Percentiles rank a stretch among this genome's conserved stretches.
phyloP scores from a whole-genome alignment of 2,329 filamentous ascomycete genomes.

The Plenodomus lindquistii region DNA sequence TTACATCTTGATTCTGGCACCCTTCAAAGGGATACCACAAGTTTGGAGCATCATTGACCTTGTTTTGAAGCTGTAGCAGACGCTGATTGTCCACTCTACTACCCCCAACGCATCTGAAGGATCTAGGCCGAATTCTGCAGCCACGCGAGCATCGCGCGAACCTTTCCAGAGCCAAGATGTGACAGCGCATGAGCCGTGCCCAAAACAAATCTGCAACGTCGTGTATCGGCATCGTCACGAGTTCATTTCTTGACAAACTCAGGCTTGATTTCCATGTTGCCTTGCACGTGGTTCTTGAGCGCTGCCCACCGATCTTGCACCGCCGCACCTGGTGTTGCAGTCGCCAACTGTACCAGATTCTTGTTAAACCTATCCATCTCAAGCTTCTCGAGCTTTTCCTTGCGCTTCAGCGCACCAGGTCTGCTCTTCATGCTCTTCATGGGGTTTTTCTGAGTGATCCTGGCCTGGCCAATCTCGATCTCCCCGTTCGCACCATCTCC shows the following conservation, averaged over 20 bases:
- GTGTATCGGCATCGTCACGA: neutral
- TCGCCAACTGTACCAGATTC: constrained; percentile 78
- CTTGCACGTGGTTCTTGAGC: constrained; percentile 78
- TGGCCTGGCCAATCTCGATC: constrained; percentile 55
- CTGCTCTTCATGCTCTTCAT: constrained; percentile 59
- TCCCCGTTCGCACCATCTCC: constrained; percentile 34
- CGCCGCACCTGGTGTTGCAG: constrained; percentile 17
- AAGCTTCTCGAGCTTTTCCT: constrained; percentile 75
- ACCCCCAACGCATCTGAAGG: too few relatives aligned
- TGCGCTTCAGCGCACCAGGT: constrained; percentile 80
- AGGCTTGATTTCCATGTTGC: constrained; percentile 86
- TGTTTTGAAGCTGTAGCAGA: too few relatives aligned
- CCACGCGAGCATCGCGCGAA: too few relatives aligned
- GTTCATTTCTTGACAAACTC: constrained; percentile 59
- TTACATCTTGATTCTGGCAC: too few relatives aligned
- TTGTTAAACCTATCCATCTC: constrained; percentile 84
- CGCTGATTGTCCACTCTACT: too few relatives aligned
- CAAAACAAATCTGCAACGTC: neutral
- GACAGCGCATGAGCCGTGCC: too few relatives aligned
- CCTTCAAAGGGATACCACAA: too few relatives aligned
- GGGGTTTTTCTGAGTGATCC: constrained; percentile 70
- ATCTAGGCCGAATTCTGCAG: too few relatives aligned
- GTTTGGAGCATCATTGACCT: too few relatives aligned
- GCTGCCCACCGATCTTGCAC: constrained; percentile 69
- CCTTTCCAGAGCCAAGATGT: too few relatives aligned